Base-by-base conservation (phyloP, 768 basidiomycete species). In the Coprinellus micaceus region DNA sequence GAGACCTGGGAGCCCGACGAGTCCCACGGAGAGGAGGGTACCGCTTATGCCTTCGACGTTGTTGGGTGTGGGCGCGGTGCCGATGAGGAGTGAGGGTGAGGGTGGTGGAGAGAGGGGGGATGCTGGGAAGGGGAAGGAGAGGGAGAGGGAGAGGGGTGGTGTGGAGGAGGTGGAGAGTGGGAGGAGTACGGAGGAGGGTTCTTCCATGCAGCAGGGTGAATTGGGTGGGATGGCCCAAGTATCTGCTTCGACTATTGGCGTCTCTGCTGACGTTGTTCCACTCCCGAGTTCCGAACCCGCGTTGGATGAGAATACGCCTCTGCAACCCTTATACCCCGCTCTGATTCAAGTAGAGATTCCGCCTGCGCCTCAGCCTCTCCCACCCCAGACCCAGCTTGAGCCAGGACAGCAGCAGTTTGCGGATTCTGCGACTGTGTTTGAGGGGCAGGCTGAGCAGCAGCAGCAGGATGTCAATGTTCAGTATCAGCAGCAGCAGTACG, bases 341-440 rank as follows among this genome's bases (percentile, higher is more conserved):
- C 22, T 57, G n/a, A 52, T 57, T 13, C 56, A 57, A 30, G 36
- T 57, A 21, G 56, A 57, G 26, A 44, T 50, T 13, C 28, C 30
- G 19, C 55, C 55, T 57, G 47, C 54, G 2, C 54, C 54, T 24
- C 54, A 47, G 36, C 52, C 52, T n/a, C n/a, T n/a, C n/a, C n/a
- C n/a, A n/a, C n/a, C n/a, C n/a, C 24, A 54, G 22, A 37, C n/a
- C 24, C 45, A 22, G 40, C 19, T 5, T 6, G 45, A 47, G 4
- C 45, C 11, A 22, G 47, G 17, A 17, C 36, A 37, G 36, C 9
- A 37, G 9, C 36, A 37, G 36, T 37, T 37, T 37, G 36, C 36
- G 9, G 36, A 37, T 37, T 9, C 36, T 17, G 9, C 36, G 17
- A 9, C 9, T 9, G 36, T 17, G 36, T 17, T 17, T 37, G 40